A percentile compares a stretch with the other conserved stretches of the same genome.
phyloP scores from a whole-genome alignment of 352 stramenopile genomes.

The Phytophthora hibernalis region DNA sequence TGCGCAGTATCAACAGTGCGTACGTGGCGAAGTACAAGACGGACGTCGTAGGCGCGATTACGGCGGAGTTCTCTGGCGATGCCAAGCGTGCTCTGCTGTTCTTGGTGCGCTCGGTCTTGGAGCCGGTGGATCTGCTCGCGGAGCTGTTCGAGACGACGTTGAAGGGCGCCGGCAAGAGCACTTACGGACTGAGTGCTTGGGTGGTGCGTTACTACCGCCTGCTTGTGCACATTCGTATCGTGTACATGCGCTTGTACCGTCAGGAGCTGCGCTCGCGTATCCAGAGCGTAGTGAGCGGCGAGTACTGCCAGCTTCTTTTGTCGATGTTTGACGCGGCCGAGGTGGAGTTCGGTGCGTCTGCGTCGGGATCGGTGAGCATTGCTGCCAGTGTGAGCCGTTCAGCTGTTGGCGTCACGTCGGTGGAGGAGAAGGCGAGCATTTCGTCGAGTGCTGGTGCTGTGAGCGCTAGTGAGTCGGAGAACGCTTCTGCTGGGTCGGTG shows the following conservation, averaged over 20 bases:
- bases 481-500: constrained; percentile 4
- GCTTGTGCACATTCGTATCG: constrained; percentile 28
- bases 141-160: constrained; percentile 43
- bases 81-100: constrained; percentile 36
- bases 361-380: constrained; percentile 1
- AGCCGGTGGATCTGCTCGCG: constrained; percentile 36
- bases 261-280: constrained; percentile 31
- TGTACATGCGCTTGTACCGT: constrained; percentile 58
- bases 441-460: not conserved
- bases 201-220: constrained; percentile 35
- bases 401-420: not conserved
- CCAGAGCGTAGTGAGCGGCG: constrained; percentile 13
- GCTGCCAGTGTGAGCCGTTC: not conserved
- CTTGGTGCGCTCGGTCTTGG: constrained; percentile 31
- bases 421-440: constrained; percentile 16
- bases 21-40: constrained; percentile 45
- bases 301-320: constrained; percentile 10
- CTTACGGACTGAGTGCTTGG: constrained; percentile 12
- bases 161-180: constrained; percentile 38
- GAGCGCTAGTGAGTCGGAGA: not conserved
- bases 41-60: constrained; percentile 29
- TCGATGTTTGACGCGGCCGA: constrained; percentile 10
- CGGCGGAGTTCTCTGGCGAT: constrained; percentile 40
- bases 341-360: constrained; percentile 4
- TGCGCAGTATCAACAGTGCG: constrained; percentile 35